Evolutionary conservation across 2,329 filamentous ascomycete species (phyloP).

Genomic region (Aspergillus fructus): DNA sequence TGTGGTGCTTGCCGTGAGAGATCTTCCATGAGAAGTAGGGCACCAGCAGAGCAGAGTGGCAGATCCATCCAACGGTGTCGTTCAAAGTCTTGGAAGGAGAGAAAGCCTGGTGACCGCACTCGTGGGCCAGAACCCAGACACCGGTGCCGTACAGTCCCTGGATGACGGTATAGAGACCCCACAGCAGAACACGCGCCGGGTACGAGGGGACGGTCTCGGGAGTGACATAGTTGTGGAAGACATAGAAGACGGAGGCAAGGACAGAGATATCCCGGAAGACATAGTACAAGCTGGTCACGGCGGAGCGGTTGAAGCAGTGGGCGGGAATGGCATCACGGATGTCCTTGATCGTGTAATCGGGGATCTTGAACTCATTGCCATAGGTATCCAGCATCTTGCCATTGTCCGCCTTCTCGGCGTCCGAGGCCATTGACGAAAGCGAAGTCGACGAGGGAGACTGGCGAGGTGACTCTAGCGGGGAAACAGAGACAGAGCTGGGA

Average conservation of each 20-base stretch:
- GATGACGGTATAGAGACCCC: conserved; percentile 70
- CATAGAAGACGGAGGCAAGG: conserved; percentile 74
- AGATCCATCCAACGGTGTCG: conserved; percentile 87
- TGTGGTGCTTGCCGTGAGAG: conserved; percentile 99
- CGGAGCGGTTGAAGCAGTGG: conserved; percentile 93
- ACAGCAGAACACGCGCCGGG: conserved; percentile 63
- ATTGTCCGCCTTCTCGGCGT: conserved; percentile 56
- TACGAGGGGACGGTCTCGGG: conserved; percentile 75
- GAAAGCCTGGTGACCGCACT: conserved; percentile 97
- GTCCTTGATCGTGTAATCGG: conserved; percentile 96
- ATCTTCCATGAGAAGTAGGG: conserved; percentile 99
- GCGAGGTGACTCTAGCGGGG: conserved; percentile 59
- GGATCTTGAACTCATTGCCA: conserved; percentile 90
- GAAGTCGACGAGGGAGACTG: conserved; percentile 81
- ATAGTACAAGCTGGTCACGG: conserved; percentile 71
- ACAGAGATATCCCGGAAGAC: conserved; percentile 76
- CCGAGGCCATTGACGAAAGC: conserved; percentile 81
- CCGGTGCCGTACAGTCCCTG: conserved; percentile 94
- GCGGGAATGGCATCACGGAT: conserved; percentile 95
- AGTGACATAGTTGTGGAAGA: conserved; percentile 88
- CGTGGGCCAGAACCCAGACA: conserved; percentile 93
- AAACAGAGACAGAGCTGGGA: conserved; percentile 54
- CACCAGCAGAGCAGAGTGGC: conserved; percentile 84
- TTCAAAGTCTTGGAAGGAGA: conserved; percentile 88
- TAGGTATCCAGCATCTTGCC: conserved; percentile 80